Conservation (phyloP, 225 moss, liverwort and hornwort species). For the Takakia lepidozioides region DNA sequence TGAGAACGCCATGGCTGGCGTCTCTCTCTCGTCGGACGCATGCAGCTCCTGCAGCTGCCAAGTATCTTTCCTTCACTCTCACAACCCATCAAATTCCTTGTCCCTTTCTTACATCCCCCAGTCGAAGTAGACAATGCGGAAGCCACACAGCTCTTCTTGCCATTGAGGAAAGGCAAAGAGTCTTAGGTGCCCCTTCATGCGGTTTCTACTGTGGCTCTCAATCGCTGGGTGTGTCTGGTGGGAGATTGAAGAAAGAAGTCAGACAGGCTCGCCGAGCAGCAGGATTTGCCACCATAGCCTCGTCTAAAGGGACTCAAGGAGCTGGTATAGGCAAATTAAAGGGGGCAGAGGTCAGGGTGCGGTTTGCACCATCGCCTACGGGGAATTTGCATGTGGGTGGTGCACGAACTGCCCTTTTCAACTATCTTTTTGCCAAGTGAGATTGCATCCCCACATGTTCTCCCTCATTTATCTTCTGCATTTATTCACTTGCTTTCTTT, state of each 20-base stretch:
- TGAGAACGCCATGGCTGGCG: constrained; percentile 60
- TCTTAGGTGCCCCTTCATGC: constrained; percentile 1
- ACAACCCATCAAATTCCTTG: constrained; percentile 14
- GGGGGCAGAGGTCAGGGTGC: constrained; percentile 57
- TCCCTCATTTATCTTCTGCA: not conserved
- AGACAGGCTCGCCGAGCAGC: not conserved
- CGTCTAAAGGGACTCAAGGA: constrained; percentile 40
- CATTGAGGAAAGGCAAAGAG: constrained; percentile 9
- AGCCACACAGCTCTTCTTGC: not conserved
- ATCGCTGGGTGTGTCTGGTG: constrained; percentile 7
- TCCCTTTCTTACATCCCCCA: not conserved
- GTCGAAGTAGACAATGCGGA: not conserved
- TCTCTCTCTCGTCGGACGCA: constrained; percentile 50
- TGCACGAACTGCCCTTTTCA: constrained; percentile 94
- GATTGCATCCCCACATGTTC: not conserved
- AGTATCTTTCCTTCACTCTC: constrained; percentile 23
- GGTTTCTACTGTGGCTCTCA: constrained; percentile 9
- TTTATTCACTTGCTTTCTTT: too few relatives aligned
- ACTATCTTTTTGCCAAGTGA: constrained; percentile 87
- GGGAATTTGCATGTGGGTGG: constrained; percentile 97
- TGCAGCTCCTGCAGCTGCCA: constrained; percentile 31
- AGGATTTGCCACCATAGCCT: constrained; percentile 18
- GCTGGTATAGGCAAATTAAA: constrained; percentile 35
- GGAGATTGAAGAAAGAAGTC: not conserved
- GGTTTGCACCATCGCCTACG: constrained; percentile 92